Evolutionary conservation across 345 rosid genomes (phyloP).

Genomic region (Diplotaxis tenuifolia): DNA sequence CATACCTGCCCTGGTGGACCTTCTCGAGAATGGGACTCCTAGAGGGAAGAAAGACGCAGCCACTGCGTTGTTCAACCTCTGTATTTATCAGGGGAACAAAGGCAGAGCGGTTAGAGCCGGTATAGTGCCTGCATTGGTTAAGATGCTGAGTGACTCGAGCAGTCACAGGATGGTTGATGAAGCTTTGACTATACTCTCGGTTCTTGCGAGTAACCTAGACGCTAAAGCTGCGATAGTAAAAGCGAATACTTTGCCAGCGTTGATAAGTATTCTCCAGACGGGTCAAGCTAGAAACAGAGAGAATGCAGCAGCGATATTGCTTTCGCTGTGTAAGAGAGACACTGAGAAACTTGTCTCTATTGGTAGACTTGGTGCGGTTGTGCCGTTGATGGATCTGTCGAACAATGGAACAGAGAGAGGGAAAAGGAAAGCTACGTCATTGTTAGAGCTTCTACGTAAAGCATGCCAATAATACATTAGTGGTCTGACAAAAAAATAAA

Average conservation of each 20-base stretch:
- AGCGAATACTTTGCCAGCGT: slow-evolving; percentile 38
- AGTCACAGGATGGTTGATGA: slow-evolving; percentile 42
- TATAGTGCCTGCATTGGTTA: slow-evolving; percentile 72
- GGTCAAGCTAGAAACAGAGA: slow-evolving; percentile 41
- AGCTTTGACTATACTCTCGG: slow-evolving; percentile 41
- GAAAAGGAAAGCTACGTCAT: slow-evolving; percentile 35
- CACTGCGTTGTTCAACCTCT: slow-evolving; percentile 77
- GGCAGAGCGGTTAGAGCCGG: slow-evolving; percentile 78
- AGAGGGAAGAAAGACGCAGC: slow-evolving; percentile 60
- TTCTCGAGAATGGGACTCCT: slow-evolving; percentile 47
- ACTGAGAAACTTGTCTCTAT: slow-evolving; percentile 27
- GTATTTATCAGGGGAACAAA: slow-evolving; percentile 76
- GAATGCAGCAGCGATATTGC: slow-evolving; percentile 38
- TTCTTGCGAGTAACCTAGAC: slow-evolving; percentile 34
- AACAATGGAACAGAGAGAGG: slow-evolving; percentile 39
- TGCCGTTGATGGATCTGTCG: slow-evolving; percentile 35
- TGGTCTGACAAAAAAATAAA: neutral
- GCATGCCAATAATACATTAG: slow-evolving; percentile 31
- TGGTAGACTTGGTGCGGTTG: slow-evolving; percentile 38
- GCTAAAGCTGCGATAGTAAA: slow-evolving; percentile 39
- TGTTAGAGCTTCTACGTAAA: slow-evolving; percentile 66
- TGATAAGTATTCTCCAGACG: slow-evolving; percentile 39
- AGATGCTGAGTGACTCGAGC: slow-evolving; percentile 45
- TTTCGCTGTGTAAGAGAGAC: slow-evolving; percentile 37
- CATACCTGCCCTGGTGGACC: slow-evolving; percentile 46